Conservation (phyloP, 2,329 filamentous ascomycete species). For the Bipolaris oryzae region DNA sequence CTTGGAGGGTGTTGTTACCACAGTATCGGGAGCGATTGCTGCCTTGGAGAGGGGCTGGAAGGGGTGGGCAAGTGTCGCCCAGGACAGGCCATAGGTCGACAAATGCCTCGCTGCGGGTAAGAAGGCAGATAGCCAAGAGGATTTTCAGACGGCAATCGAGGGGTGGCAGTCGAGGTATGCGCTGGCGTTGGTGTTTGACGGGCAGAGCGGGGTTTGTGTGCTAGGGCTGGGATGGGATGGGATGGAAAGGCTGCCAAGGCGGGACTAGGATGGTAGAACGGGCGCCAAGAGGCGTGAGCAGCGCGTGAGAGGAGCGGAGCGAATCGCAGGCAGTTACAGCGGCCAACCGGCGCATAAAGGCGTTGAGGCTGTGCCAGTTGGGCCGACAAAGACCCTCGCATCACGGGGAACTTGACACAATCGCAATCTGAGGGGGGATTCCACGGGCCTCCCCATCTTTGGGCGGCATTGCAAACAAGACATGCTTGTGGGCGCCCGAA, state of each 20-base stretch:
- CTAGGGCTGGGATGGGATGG: neutral
- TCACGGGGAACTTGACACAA: conserved; percentile 21
- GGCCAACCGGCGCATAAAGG: conserved; percentile 33
- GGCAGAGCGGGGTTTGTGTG: conserved; percentile 11
- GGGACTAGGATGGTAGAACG: conserved; percentile 22
- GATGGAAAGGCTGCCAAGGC: conserved; percentile 9
- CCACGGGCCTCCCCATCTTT: neutral
- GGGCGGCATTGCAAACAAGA: conserved; percentile 3
- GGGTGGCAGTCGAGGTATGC: neutral
- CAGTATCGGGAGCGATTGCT: conserved; percentile 15
- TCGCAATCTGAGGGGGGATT: conserved; percentile 8
- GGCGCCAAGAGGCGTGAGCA: conserved; percentile 15
- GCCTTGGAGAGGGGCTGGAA: conserved; percentile 21
- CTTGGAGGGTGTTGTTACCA: conserved; percentile 26
- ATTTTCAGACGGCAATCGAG: conserved; percentile 9
- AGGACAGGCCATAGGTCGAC: conserved; percentile 11
- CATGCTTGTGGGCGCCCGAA: conserved; percentile 12
- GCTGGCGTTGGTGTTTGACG: conserved; percentile 11
- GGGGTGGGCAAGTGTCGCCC: conserved; percentile 21
- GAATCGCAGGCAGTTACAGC: conserved; percentile 18
- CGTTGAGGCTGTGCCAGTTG: conserved; percentile 42
- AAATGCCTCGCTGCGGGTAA: conserved; percentile 13
- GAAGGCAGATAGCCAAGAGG: conserved; percentile 14
- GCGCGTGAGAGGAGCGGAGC: conserved; percentile 25
- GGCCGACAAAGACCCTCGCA: conserved; percentile 15